Percentiles rank a stretch among this genome's conserved stretches.
These are phyloP conservation scores for Nemania bipapillata DNA, from an alignment of 2,329 filamentous ascomycete genomes.

Conservation along the genomic window DNA sequence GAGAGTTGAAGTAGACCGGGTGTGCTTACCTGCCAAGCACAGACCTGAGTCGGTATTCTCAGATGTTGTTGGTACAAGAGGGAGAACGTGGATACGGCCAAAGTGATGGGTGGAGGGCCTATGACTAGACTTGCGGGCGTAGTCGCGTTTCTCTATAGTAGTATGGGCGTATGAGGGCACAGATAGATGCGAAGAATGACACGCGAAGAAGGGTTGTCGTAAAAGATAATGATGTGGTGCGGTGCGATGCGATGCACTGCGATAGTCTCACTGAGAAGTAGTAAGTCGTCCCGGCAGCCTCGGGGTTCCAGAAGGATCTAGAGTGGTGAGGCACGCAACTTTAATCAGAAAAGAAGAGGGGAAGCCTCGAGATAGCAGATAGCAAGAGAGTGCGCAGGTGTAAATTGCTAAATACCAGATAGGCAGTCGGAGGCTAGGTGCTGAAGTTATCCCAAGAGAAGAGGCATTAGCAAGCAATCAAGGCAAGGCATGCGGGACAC, in stretches of 20 bases:
- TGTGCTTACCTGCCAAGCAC: constrained; percentile 25
- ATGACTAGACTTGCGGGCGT: background rate
- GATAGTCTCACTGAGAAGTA: constrained; percentile 17
- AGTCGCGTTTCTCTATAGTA: background rate
- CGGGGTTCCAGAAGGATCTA: constrained; percentile 46
- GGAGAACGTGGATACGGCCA: background rate
- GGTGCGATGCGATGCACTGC: constrained; percentile 18
- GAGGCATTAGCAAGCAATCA: constrained; percentile 30
- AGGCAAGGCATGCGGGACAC: constrained; percentile 31
- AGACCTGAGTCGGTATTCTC: constrained; percentile 7
- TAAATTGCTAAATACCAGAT: constrained; percentile 4
- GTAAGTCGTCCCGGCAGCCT: constrained; percentile 26
- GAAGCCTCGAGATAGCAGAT: background rate
- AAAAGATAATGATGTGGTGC: constrained; percentile 4
- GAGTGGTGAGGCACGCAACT: constrained; percentile 1
- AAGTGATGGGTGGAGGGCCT: background rate
- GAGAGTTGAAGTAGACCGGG: background rate
- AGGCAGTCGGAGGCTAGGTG: background rate
- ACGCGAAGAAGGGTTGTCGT: constrained; percentile 18
- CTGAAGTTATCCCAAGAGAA: constrained; percentile 1
- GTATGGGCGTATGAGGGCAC: background rate
- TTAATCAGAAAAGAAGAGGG: background rate
- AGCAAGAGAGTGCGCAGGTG: constrained; percentile 8
- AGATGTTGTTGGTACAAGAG: constrained; percentile 10
- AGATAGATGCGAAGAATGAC: background rate